phyloP scores from a whole-genome alignment of 208 protist genomes.

The Acanthamoeba royreba region DNA sequence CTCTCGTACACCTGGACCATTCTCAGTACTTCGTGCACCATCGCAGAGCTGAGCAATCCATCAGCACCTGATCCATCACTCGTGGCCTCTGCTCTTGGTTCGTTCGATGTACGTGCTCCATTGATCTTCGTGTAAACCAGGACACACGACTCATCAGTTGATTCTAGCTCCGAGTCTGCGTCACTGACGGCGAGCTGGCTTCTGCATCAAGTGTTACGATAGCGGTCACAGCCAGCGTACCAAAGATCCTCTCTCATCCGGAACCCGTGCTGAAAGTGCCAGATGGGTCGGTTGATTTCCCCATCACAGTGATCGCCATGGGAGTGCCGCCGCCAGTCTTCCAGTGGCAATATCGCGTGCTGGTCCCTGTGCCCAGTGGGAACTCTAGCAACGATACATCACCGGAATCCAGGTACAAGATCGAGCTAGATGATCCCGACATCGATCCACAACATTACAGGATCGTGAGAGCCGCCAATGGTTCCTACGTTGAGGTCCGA shows the following conservation, averaged over 20 bases:
- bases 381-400: neutral
- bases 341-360: neutral
- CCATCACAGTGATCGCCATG: neutral
- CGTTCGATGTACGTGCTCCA: neutral
- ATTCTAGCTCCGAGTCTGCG: neutral
- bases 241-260: neutral
- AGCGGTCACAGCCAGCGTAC: neutral
- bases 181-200: neutral
- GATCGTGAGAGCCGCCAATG: neutral
- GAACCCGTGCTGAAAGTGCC: neutral
- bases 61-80: neutral
- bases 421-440: neutral
- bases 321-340: neutral
- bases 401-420: neutral
- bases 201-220: neutral
- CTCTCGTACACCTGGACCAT: neutral
- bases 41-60: neutral
- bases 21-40: neutral
- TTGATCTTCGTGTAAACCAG: neutral
- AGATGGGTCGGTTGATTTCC: neutral
- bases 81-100: neutral
- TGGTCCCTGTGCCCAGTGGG: neutral
- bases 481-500: neutral
- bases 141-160: neutral
- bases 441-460: neutral